These are phyloP conservation scores for Parmelia sp. DNA, from an alignment of 495 filamentous ascomycete genomes.

Conservation along the genomic window DNA sequence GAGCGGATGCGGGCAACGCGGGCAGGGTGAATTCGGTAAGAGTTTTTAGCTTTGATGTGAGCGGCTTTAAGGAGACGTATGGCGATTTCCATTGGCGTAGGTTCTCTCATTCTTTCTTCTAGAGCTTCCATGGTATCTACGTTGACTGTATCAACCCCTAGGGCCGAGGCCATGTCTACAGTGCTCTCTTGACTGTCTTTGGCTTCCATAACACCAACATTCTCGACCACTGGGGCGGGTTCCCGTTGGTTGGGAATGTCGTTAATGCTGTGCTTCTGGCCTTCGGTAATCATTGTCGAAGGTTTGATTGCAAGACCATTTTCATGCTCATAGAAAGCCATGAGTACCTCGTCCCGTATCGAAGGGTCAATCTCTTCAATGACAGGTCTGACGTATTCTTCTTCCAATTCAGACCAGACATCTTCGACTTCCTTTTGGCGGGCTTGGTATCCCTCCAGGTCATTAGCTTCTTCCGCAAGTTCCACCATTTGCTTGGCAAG, in stretches of 20 bases:
- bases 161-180: background rate
- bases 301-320: slow-evolving; percentile 26
- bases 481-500: slow-evolving; percentile 72
- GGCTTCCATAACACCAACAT: background rate
- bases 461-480: slow-evolving; percentile 61
- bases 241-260: background rate
- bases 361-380: slow-evolving; percentile 48
- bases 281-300: background rate
- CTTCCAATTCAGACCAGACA: slow-evolving; percentile 77
- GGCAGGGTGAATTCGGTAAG: slow-evolving; percentile 68
- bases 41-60: slow-evolving; percentile 67
- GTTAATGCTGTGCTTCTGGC: slow-evolving; percentile 10
- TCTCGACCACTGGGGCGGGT: background rate
- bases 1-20: slow-evolving; percentile 68
- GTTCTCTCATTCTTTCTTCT: slow-evolving; percentile 3
- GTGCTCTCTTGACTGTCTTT: background rate
- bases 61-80: slow-evolving; percentile 71
- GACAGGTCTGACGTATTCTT: slow-evolving; percentile 67
- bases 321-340: slow-evolving; percentile 37
- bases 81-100: slow-evolving; percentile 47
- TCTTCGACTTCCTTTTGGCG: slow-evolving; percentile 69
- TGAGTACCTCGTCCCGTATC: slow-evolving; percentile 36
- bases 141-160: background rate
- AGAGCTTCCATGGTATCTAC: slow-evolving; percentile 1
- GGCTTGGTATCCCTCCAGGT: slow-evolving; percentile 57